phyloP scores from a whole-genome alignment of 2,329 filamentous ascomycete species.

The Hypoxylon sp. region DNA sequence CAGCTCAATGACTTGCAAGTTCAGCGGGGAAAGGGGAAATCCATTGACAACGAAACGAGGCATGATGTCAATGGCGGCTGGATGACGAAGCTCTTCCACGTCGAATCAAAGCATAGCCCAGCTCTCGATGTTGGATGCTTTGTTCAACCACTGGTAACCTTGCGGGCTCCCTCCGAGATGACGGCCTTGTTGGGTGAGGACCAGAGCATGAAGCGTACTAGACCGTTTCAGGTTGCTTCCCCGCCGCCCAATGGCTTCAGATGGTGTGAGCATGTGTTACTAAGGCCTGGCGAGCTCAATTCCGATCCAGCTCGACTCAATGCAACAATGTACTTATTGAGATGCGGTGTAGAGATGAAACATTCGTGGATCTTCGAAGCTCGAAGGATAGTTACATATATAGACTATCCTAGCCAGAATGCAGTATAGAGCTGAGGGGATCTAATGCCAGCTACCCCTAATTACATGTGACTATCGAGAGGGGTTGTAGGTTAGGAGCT shows the following conservation, averaged over 20 bases:
- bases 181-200: constrained; percentile 29
- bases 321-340: constrained; percentile 5
- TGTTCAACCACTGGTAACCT: constrained; percentile 14
- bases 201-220: constrained; percentile 17
- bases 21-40: constrained; percentile 10
- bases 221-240: constrained; percentile 20
- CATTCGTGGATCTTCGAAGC: constrained; percentile 11
- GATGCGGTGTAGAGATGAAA: constrained; percentile 17
- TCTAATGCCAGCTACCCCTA: constrained; percentile 8
- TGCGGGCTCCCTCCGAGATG: constrained; percentile 15
- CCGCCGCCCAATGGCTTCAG: constrained; percentile 29
- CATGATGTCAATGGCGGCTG: constrained; percentile 31
- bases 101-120: constrained; percentile 1
- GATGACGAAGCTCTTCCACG: constrained; percentile 29
- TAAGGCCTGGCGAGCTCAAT: constrained; percentile 3
- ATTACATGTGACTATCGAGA: background rate
- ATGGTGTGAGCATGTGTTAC: constrained; percentile 30
- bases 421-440: background rate
- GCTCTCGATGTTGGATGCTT: constrained; percentile 6
- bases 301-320: constrained; percentile 9
- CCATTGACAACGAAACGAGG: constrained; percentile 16
- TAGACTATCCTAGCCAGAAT: background rate
- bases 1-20: constrained; percentile 2
- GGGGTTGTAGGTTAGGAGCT: constrained; percentile 16
- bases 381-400: background rate